Base-by-base conservation (phyloP, 805 yeast genomes). In the Sugiyamaella lignohabitans region DNA sequence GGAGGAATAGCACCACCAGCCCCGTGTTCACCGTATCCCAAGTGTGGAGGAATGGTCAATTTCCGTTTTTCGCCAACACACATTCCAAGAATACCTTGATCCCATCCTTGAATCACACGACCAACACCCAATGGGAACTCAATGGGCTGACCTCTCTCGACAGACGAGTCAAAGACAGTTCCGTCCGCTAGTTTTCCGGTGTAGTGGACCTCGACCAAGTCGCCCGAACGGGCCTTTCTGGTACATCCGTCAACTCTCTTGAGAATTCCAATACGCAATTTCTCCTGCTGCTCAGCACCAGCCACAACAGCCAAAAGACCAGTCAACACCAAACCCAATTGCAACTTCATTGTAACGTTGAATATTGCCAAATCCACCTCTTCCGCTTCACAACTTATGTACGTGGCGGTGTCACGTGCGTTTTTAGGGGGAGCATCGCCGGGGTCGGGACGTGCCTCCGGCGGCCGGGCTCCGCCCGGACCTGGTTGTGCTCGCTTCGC, bases 101-200 rank as follows among this genome's bases (percentile, higher is more conserved):
- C 97, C 96, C 96, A 88, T 49, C 97, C 96, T 50, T 72, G 60
- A 60, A 88, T 88, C 27, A 88, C 96, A 58, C 76, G 82, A 3
- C 94, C 89, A 21, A 66, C 63, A 37, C 96, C 97, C 45, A 89
- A 67, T n/a, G 66, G 66, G 65, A 88, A 88, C 37, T 72, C 62
- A 50, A 88, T 70, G 40, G 97, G 96, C 39, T 63, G 57, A 11
- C 78, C 79, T 59, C 95, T 75, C 19, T 63, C 60, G 47, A 72
- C 66, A 1, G 95, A 84, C 6, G 86, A 76, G 65, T 88, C 97
- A 60, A 88, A 89, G 3, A 73, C 79, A 4, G 77, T 69, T 2
- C 88, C 93, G 59, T 80, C 80, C 48, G 69, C 70, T 42, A 88
- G 70, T 30, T 62, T 67, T 8, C 96, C 97, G 22, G 78, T 75